Conservation (phyloP, 371 early-diverging fungal species). For the Rhizopus sp. region DNA sequence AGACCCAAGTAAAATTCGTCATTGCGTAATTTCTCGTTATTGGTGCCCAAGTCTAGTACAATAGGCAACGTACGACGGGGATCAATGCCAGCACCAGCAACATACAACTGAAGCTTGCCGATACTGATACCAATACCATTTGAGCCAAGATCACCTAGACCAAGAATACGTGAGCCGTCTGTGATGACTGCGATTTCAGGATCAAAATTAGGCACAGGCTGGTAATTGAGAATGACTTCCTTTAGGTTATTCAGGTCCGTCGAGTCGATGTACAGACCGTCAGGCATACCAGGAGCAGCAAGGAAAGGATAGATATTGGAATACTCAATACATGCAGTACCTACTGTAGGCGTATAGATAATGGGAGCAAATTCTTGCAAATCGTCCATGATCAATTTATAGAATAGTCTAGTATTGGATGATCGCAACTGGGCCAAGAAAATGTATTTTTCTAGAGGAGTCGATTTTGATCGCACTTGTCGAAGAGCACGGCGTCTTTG, state of each 20-base stretch:
- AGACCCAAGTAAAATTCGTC: slow-evolving; percentile 88
- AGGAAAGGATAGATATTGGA: slow-evolving; percentile 86
- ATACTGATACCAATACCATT: slow-evolving; percentile 94
- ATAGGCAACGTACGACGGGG: slow-evolving; percentile 86
- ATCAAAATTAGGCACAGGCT: slow-evolving; percentile 36
- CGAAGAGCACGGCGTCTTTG: slow-evolving; percentile 77
- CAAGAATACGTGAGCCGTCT: slow-evolving; percentile 92
- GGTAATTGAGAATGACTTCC: slow-evolving; percentile 71
- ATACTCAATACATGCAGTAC: slow-evolving; percentile 86
- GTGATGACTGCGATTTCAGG: slow-evolving; percentile 91
- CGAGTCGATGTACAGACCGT: slow-evolving; percentile 81
- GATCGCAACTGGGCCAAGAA: slow-evolving; percentile 80
- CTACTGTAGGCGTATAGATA: slow-evolving; percentile 95
- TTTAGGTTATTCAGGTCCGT: slow-evolving; percentile 64
- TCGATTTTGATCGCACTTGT: slow-evolving; percentile 64
- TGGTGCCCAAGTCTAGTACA: slow-evolving; percentile 86
- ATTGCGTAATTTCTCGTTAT: slow-evolving; percentile 72
- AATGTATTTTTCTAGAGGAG: slow-evolving; percentile 78
- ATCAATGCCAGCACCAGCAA: slow-evolving; percentile 90
- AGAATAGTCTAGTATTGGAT: slow-evolving; percentile 80
- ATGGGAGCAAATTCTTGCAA: slow-evolving; percentile 76
- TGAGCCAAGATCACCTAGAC: slow-evolving; percentile 89
- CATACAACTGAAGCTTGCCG: slow-evolving; percentile 91
- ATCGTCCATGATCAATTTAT: slow-evolving; percentile 72
- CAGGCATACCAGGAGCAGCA: slow-evolving; percentile 71